Evolutionary conservation across 768 basidiomycete species (phyloP), one percentile per base, ranked within the genome.

Genomic region (Xerocomus spinulosus): DNA sequence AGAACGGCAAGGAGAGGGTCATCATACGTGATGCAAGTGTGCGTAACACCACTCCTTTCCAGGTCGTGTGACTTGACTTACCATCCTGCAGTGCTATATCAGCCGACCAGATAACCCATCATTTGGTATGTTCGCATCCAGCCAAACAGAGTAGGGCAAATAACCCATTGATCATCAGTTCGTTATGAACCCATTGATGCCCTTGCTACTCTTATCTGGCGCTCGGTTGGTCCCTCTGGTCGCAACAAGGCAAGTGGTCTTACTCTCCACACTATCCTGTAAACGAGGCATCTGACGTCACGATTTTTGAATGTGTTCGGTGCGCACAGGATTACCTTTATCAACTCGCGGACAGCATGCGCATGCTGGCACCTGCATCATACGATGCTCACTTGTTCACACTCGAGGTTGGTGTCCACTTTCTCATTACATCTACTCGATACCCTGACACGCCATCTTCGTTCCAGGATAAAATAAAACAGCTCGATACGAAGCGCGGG

Each of bases 251-350:
- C 85, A 38, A 15, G 24, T 25, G 18, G 18, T 9, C 13, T n/a
- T n/a, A n/a, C n/a, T n/a, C n/a, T n/a, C n/a, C n/a, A n/a, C n/a
- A n/a, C n/a, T n/a, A n/a, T n/a, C n/a, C n/a, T n/a, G n/a, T n/a
- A n/a, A n/a, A n/a, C n/a, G n/a, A n/a, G n/a, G n/a, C n/a, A n/a
- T n/a, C n/a, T n/a, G n/a, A n/a, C n/a, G n/a, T n/a, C n/a, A n/a
- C n/a, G n/a, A n/a, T n/a, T n/a, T n/a, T n/a, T n/a, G n/a, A n/a
- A n/a, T n/a, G n/a, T n/a, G n/a, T n/a, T n/a, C n/a, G n/a, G n/a
- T n/a, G n/a, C n/a, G n/a, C 9, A 20, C 53, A 92, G 89, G 92
- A 94, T 34, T 96, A 96, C 58, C 71, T 94, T 3, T 93, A 83
- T 63, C 73, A 79, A 13, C 80, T 96, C 2, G 82, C 81, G 0